Conservation (phyloP, 352 stramenopile genomes). For the Peronospora belbahrii region DNA sequence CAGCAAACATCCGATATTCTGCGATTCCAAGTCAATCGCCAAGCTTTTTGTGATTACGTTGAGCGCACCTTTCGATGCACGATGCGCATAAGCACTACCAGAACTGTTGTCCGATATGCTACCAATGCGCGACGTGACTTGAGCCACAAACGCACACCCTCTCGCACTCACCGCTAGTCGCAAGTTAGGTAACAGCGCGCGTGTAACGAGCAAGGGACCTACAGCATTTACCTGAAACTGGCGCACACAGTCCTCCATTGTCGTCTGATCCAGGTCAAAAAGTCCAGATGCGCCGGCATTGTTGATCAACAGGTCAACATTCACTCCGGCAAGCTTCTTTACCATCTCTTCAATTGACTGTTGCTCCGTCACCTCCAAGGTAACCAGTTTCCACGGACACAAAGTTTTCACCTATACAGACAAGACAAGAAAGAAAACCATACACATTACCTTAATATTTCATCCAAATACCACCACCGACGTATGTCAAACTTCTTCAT, state of each 20-base stretch:
- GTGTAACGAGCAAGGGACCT: constrained; percentile 47
- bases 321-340: constrained; percentile 24
- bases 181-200: constrained; percentile 36
- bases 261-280: constrained; percentile 24
- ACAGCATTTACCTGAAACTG: constrained; percentile 61
- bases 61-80: constrained; percentile 56
- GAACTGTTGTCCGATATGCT: constrained; percentile 35
- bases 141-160: constrained; percentile 30
- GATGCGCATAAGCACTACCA: constrained; percentile 43
- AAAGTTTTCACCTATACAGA: constrained; percentile 17
- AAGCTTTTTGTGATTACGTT: constrained; percentile 62
- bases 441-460: neutral
- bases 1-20: constrained; percentile 36
- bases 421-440: neutral
- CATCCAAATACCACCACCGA: neutral
- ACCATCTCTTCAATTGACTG: constrained; percentile 31
- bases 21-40: constrained; percentile 33
- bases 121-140: constrained; percentile 45
- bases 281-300: constrained; percentile 37
- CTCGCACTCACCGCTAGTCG: constrained; percentile 16
- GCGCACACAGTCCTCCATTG: constrained; percentile 30
- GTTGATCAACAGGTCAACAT: constrained; percentile 55
- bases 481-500: too few relatives aligned
- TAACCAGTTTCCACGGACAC: constrained; percentile 14
- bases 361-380: constrained; percentile 20